phyloP scores from a whole-genome alignment of 495 filamentous ascomycete genomes.

The Talaromyces wortmannii region DNA sequence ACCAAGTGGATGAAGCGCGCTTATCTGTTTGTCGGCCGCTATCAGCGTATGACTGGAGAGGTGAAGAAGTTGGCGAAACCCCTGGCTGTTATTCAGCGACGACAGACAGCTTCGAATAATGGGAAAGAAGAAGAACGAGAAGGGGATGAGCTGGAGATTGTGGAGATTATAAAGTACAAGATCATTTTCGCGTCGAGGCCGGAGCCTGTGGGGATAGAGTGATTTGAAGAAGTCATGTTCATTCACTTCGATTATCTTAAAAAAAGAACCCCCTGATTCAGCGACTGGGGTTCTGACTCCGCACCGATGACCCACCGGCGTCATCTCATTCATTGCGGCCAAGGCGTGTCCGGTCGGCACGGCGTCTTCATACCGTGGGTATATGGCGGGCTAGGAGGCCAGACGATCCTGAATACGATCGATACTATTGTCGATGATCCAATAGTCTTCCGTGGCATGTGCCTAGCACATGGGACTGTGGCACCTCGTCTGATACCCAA shows the following conservation, averaged over 20 bases:
- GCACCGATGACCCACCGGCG: no score
- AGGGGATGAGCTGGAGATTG: slow-evolving; percentile 58
- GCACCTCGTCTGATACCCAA: no score
- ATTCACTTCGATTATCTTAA: not conserved
- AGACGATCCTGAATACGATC: no score
- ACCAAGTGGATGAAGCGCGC: slow-evolving; percentile 82
- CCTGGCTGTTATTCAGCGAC: slow-evolving; percentile 66
- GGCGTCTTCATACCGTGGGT: no score
- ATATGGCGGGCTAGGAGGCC: no score
- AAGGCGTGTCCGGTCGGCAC: no score
- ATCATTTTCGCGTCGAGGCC: slow-evolving; percentile 80
- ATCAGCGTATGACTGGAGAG: slow-evolving; percentile 87
- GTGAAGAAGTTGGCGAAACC: slow-evolving; percentile 76
- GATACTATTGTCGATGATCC: no score
- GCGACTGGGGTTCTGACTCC: not conserved
- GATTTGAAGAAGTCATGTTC: not conserved
- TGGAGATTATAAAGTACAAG: slow-evolving; percentile 86
- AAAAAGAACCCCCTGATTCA: no score
- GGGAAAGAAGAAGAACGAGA: slow-evolving; percentile 14
- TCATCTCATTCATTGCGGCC: no score
- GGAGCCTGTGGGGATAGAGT: slow-evolving; percentile 62
- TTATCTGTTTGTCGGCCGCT: slow-evolving; percentile 79
- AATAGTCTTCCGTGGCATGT: no score
- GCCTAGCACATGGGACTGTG: no score
- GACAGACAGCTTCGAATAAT: slow-evolving; percentile 11